Conservation (phyloP, 2,329 filamentous ascomycete species). For the Coniochaeta sp. region DNA sequence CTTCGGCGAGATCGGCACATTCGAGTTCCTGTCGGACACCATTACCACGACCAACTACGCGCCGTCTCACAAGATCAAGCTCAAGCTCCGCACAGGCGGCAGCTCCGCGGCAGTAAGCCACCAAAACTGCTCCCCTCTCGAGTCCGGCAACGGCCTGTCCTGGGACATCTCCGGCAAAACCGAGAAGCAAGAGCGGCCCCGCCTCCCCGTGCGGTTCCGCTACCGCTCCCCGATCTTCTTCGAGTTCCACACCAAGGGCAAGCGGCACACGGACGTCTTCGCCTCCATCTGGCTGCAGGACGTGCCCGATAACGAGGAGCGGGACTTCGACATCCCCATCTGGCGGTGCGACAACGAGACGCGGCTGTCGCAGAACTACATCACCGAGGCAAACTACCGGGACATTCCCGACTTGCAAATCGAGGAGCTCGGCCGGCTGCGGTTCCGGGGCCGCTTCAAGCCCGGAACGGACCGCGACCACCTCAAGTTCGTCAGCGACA, state of each 20-base stretch:
- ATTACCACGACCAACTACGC: conserved; percentile 60
- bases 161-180: conserved; percentile 42
- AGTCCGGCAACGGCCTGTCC: conserved; percentile 45
- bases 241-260: conserved; percentile 67
- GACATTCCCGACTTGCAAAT: conserved; percentile 68
- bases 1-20: conserved; percentile 86
- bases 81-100: conserved; percentile 80
- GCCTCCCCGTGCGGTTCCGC: conserved; percentile 81
- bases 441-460: conserved; percentile 78
- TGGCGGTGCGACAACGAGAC: conserved; percentile 73
- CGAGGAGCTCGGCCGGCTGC: conserved; percentile 71
- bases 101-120: conserved; percentile 65
- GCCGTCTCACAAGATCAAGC: conserved; percentile 46
- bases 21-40: conserved; percentile 71
- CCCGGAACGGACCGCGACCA: conserved; percentile 86
- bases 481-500: conserved; percentile 74
- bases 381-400: conserved; percentile 69
- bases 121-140: conserved; percentile 50
- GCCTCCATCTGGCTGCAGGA: conserved; percentile 82
- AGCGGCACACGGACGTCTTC: conserved; percentile 66
- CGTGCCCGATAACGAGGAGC: conserved; percentile 71
- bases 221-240: conserved; percentile 88
- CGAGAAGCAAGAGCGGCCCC: conserved; percentile 38
- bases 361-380: conserved; percentile 84
- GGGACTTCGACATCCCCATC: conserved; percentile 78